Base-by-base conservation (phyloP, 1,139 yeast species). In the Torulaspora globosa region DNA sequence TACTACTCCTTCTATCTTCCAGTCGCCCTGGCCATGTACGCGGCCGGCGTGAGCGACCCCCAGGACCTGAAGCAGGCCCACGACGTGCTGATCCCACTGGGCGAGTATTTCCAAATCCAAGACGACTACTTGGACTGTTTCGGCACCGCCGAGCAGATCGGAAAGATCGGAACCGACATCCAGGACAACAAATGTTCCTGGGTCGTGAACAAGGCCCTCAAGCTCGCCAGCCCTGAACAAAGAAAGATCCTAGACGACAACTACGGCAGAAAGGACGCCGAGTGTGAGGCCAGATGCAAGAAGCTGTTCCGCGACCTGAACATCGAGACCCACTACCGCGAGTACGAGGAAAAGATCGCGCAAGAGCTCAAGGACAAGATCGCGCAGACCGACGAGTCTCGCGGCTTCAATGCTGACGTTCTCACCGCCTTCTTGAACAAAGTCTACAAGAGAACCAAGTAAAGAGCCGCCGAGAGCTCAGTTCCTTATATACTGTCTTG, bases 101-200 rank as follows among this genome's bases (percentile, higher is more conserved):
- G 99, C 50, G 97, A 94, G 70, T 94, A 94, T 69, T 94, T 94
- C 84, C 99, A 94, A 73, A 88, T 94, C 59, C 98, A 94, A 72
- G 99, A 94, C 66, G 99, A 94, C 69, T 94, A 75, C 72, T 79
- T 94, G 60, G 99, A 94, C 70, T 88, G 97, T 70, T 94, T 87
- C 65, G 99, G 98, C 54, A 89, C 94, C 58, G 97, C 98, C 39
- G 95, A 86, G 65, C 90, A 90, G 62, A 92, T 92, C 65, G 99
- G 99, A 53, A 94, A 94, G 76, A 88, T 94, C 57, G 99, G 99
- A 57, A 94, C 98, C 49, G 99, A 94, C 68, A 94, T 94, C 64
- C 87, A 87, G 72, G 99, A 94, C 70, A 94, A 94, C 78, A 94
- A 94, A 72, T 94, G 98, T 70, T 86, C 97, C 39, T 94, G 99